phyloP scores from a whole-genome alignment of 257 asterid species.

The Solanum rostratum region DNA sequence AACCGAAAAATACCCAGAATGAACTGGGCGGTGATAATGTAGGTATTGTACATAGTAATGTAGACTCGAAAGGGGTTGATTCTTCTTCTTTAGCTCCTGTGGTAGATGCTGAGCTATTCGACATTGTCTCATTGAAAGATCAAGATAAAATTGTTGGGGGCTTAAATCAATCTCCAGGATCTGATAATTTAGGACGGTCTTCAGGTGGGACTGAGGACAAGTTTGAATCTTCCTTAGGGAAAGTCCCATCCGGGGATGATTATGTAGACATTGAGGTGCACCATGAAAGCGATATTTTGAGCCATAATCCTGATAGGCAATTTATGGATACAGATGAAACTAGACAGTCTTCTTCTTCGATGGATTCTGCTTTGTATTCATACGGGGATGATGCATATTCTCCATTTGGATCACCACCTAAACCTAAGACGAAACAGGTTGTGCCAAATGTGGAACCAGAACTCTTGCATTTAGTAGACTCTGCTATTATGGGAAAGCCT shows the following conservation, averaged over 20 bases:
- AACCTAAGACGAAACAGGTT: slow-evolving; percentile 45
- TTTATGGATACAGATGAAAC: slow-evolving; percentile 23
- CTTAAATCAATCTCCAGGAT: slow-evolving; percentile 21
- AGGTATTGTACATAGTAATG: slow-evolving; percentile 24
- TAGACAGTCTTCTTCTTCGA: slow-evolving; percentile 40
- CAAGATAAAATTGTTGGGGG: slow-evolving; percentile 35
- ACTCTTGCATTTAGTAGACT: slow-evolving; percentile 95
- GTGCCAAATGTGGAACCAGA: slow-evolving; percentile 80
- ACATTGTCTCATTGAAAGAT: slow-evolving; percentile 63
- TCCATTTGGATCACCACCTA: slow-evolving; percentile 63
- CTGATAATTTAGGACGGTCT: slow-evolving; percentile 37
- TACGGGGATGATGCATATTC: slow-evolving; percentile 43
- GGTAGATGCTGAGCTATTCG: slow-evolving; percentile 50
- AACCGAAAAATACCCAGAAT: slow-evolving; percentile 8
- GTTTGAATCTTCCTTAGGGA: slow-evolving; percentile 41
- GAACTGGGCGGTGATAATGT: slow-evolving; percentile 8
- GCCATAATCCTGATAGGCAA: slow-evolving; percentile 43
- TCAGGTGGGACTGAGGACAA: slow-evolving; percentile 46
- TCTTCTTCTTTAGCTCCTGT: slow-evolving; percentile 23
- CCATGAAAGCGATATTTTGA: slow-evolving; percentile 33
- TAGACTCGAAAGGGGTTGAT: slow-evolving; percentile 28
- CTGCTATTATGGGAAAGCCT: slow-evolving; percentile 98
- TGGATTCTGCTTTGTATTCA: slow-evolving; percentile 48
- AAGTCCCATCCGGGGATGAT: slow-evolving; percentile 31
- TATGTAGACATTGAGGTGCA: slow-evolving; percentile 29